Base-by-base conservation (phyloP, 1,139 yeast genomes). In the Hansenula lynferdii region DNA sequence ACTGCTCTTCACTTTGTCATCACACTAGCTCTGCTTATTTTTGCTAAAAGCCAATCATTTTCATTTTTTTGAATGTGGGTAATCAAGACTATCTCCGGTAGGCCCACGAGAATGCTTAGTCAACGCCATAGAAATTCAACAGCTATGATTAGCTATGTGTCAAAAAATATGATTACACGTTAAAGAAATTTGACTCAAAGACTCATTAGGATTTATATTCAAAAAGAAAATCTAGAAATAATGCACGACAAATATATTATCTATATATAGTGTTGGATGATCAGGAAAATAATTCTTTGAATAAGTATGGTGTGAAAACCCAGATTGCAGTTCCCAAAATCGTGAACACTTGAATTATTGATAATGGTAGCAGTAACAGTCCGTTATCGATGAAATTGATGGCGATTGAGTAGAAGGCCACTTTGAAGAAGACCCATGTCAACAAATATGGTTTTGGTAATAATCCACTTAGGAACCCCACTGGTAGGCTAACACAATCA, bases 361-460 rank as follows among this genome's bases (percentile, higher is more conserved):
- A 92, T 35, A 82, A 35, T 7, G 95, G 95, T 52, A 84, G 70
- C n/a, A 85, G 80, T 1, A 68, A 41, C 14, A 78, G 34, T 1
- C 97, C 96, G 43, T 79, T 72, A 24, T 72, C 78, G 21, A 57
- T 56, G 52, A 85, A 79, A 62, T 90, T 87, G 50, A 82, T 61
- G 56, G 73, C 79, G 41, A 90, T 77, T 8, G 92, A 75, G 60
- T 85, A 90, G 53, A 90, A 77, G 1, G 97, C 97, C 37, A 92
- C 97, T 39, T 84, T 72, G 63, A 87, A 86, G 61, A 92, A 92
- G 52, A 90, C 96, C 60, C 80, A 76, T 54, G 94, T 81, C 43
- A 92, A 69, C 34, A 78, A 58, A 62, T 76, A 66, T 19, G 96
- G 95, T 53, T 70, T 73, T 34, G 95, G 95, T 42, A 77, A 63